Conservation (phyloP, 2,329 filamentous ascomycete genomes). For the Anthostomella pinea region DNA sequence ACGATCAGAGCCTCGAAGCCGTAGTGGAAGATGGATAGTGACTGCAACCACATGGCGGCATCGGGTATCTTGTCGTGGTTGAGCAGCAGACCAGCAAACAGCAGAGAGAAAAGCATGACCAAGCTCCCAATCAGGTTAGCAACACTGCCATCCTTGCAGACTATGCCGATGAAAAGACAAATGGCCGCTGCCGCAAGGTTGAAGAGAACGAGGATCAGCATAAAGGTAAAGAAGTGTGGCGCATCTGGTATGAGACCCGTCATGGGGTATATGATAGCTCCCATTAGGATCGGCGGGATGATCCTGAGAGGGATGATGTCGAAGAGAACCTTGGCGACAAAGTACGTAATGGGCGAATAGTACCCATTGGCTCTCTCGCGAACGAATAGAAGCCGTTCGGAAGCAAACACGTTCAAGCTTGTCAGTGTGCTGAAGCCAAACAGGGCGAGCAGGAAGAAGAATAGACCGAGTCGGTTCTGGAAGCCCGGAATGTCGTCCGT, state of each 20-base stretch:
- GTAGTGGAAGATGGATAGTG: slow-evolving; percentile 96
- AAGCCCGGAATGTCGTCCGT: slow-evolving; percentile 96
- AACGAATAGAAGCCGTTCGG: slow-evolving; percentile 86
- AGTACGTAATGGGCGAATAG: slow-evolving; percentile 91
- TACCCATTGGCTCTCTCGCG: slow-evolving; percentile 95
- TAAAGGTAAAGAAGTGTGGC: slow-evolving; percentile 84
- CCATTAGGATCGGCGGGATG: slow-evolving; percentile 92
- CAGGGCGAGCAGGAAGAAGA: slow-evolving; percentile 93
- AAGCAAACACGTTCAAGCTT: slow-evolving; percentile 87
- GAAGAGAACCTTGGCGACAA: slow-evolving; percentile 94
- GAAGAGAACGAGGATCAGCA: slow-evolving; percentile 89
- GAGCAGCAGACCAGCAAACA: slow-evolving; percentile 90
- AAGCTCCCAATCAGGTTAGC: slow-evolving; percentile 91
- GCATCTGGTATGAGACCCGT: slow-evolving; percentile 82
- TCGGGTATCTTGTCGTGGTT: slow-evolving; percentile 92
- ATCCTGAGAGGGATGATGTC: slow-evolving; percentile 94
- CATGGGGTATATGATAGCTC: slow-evolving; percentile 96
- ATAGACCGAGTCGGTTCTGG: slow-evolving; percentile 93
- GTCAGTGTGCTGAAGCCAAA: slow-evolving; percentile 97
- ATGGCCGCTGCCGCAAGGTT: slow-evolving; percentile 92
- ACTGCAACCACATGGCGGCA: slow-evolving; percentile 85
- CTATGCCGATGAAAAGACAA: slow-evolving; percentile 92
- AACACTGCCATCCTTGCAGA: slow-evolving; percentile 87
- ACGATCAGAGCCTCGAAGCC: slow-evolving; percentile 95
- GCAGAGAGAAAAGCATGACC: slow-evolving; percentile 94